Base-by-base conservation (phyloP, 768 basidiomycete genomes). In the Candolleomyces efflorescens region DNA sequence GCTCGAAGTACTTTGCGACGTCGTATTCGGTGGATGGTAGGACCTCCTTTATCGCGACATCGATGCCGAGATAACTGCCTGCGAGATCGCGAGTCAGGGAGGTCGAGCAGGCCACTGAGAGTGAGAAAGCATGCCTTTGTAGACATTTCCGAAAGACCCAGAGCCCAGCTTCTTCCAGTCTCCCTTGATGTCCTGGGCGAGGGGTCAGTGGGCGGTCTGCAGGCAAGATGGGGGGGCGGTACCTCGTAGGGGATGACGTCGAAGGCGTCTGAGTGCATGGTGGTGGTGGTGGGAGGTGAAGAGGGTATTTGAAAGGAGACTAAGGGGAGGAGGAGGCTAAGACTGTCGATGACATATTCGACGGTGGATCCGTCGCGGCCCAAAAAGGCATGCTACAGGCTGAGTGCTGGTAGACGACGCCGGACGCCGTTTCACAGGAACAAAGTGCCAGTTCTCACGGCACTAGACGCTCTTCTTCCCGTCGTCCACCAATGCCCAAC, bases 31-130 rank as follows among this genome's bases (percentile, higher is more conserved):
- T 89, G 20, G 90, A 94, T 0, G 93, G 93, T 7, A 97, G 78
- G 3, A 98, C 94, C 74, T 98, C 95, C 71, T 97, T 97, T 72
- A 98, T 92, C 36, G 94, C 94, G 37, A 97, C 90, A 62, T 97
- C 92, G 62, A 97, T 92, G 7, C 97, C 97, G 37, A 99, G 87
- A 74, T 99, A 99, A 26, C 73, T 82, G 2, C 89, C 93, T 92
- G 64, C n/a, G 36, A 38, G 37, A 57, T 36, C 32, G 22, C 61
- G 53, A 51, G 27, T 46, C 46, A 48, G 12, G 32, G 27, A 37
- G 13, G 36, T 37, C 22, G 37, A 23, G 48, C 20, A 13, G 53
- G 18, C 52, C 47, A 27, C 45, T 15, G 24, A 32, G 17, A 15
- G 10, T 22, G 44, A 2, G 24, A 32, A 43, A 50, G 53, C 26